phyloP scores from a whole-genome alignment of 306 rosid genomes.

The Astragalus glycyphyllos region DNA sequence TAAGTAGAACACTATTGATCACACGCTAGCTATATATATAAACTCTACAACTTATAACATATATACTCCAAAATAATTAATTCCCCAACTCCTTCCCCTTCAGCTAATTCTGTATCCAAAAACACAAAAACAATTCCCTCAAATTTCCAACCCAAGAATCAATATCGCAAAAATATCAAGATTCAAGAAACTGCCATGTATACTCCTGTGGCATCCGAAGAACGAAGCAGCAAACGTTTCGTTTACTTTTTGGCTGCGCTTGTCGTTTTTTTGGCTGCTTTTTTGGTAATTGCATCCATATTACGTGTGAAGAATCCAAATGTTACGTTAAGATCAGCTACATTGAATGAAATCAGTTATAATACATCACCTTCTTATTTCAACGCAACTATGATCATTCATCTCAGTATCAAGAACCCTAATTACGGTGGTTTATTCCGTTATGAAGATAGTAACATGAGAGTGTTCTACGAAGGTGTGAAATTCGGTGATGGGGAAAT shows the following conservation, averaged over 20 bases:
- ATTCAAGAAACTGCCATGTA: conserved; percentile 22
- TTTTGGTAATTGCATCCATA: conserved; percentile 53
- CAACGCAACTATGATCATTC: conserved; percentile 48
- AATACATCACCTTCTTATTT: conserved; percentile 45
- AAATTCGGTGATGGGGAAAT: conserved; percentile 45
- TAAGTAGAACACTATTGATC: too few species aligned
- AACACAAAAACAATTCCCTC: too few species aligned
- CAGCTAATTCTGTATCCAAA: too few species aligned
- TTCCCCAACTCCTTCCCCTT: too few species aligned
- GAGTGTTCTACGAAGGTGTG: conserved; percentile 39
- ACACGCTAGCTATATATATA: too few species aligned
- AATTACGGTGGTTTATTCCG: conserved; percentile 58
- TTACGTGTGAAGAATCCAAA: conserved; percentile 52
- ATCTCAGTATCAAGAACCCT: conserved; percentile 50
- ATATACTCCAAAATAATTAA: too few species aligned
- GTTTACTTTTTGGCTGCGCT: conserved; percentile 52
- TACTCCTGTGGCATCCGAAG: conserved; percentile 37
- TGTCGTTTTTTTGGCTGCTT: conserved; percentile 45
- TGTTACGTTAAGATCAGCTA: conserved; percentile 44
- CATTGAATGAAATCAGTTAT: conserved; percentile 32
- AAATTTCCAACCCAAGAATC: neutral
- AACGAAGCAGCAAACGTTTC: conserved; percentile 66
- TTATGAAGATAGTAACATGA: conserved; percentile 44
- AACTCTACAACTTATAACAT: too few species aligned
- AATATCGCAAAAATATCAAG: too few species aligned